phyloP scores from a whole-genome alignment of 2,329 filamentous ascomycete species.

The Exophiala sideris region DNA sequence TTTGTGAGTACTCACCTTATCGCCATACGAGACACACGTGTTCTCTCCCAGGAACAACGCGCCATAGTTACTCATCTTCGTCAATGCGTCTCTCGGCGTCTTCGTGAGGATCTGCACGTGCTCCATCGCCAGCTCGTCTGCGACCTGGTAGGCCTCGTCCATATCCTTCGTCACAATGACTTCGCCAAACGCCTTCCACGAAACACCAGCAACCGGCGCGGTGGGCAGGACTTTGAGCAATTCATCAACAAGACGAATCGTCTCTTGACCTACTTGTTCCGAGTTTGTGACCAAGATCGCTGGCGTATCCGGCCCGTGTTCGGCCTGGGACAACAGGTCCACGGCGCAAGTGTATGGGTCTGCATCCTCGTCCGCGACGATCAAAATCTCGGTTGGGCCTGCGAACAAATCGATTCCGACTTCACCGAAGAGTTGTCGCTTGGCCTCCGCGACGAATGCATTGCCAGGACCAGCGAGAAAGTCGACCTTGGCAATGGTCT shows the following conservation, averaged over 20 bases:
- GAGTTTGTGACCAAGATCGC: constrained; percentile 51
- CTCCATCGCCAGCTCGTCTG: constrained; percentile 49
- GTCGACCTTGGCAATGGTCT: constrained; percentile 48
- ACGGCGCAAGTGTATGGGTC: constrained; percentile 47
- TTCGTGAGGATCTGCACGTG: constrained; percentile 52
- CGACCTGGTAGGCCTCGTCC: constrained; percentile 44
- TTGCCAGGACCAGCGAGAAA: constrained; percentile 55
- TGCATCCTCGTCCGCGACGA: constrained; percentile 49
- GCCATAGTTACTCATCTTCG: constrained; percentile 52
- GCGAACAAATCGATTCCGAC: constrained; percentile 55
- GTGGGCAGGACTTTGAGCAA: constrained; percentile 44
- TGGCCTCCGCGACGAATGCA: constrained; percentile 54
- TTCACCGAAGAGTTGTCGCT: constrained; percentile 52
- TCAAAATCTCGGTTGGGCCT: constrained; percentile 53
- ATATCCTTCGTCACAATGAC: constrained; percentile 43
- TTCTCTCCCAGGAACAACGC: constrained; percentile 51
- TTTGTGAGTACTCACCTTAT: constrained; percentile 42
- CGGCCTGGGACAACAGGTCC: constrained; percentile 49
- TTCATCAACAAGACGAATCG: constrained; percentile 38
- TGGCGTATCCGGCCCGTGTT: constrained; percentile 53
- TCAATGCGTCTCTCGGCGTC: constrained; percentile 47
- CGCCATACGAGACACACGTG: constrained; percentile 54
- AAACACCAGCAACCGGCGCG: constrained; percentile 41
- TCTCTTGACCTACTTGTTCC: constrained; percentile 37
- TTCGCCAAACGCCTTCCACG: constrained; percentile 49